phyloP scores from a whole-genome alignment of 345 rosid genomes.

The Boechera stricta region DNA sequence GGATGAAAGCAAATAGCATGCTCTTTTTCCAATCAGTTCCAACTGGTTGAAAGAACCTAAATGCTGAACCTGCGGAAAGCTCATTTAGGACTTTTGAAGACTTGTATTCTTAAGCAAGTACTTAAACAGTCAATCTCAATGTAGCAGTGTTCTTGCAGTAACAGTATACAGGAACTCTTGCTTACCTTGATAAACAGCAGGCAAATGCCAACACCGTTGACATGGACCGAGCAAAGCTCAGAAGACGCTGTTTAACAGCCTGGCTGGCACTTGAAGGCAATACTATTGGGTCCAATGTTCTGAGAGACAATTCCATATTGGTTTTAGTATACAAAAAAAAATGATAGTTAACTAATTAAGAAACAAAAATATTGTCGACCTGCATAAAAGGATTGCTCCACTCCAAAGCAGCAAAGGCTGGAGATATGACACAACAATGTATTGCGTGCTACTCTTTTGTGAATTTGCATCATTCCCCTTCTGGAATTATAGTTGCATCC shows the following conservation, averaged over 20 bases:
- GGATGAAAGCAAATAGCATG: background rate
- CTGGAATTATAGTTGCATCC: conserved; percentile 27
- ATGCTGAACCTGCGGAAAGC: conserved; percentile 18
- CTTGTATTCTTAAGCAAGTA: conserved; percentile 21
- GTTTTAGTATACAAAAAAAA: conserved; percentile 34
- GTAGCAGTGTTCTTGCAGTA: conserved; percentile 8
- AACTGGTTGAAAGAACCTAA: conserved; percentile 14
- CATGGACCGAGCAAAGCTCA: conserved; percentile 70
- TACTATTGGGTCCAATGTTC: conserved; percentile 79
- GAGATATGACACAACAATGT: conserved; percentile 68
- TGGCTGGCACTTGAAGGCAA: conserved; percentile 80
- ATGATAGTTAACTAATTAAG: background rate
- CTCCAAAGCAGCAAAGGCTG: conserved; percentile 92
- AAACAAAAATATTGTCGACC: conserved; percentile 49
- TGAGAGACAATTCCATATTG: conserved; percentile 45
- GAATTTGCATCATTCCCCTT: conserved; percentile 74
- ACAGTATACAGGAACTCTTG: conserved; percentile 19
- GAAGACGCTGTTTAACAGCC: conserved; percentile 81
- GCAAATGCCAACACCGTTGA: conserved; percentile 87
- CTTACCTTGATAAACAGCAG: conserved; percentile 85
- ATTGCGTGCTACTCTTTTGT: conserved; percentile 64
- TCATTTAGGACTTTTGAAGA: conserved; percentile 13
- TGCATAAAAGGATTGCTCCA: conserved; percentile 81
- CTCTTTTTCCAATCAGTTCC: background rate
- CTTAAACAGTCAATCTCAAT: conserved; percentile 10